Evolutionary conservation across 1,284 basidiomycete species (phyloP).

Genomic region (Cutaneotrichosporon spelunceum): DNA sequence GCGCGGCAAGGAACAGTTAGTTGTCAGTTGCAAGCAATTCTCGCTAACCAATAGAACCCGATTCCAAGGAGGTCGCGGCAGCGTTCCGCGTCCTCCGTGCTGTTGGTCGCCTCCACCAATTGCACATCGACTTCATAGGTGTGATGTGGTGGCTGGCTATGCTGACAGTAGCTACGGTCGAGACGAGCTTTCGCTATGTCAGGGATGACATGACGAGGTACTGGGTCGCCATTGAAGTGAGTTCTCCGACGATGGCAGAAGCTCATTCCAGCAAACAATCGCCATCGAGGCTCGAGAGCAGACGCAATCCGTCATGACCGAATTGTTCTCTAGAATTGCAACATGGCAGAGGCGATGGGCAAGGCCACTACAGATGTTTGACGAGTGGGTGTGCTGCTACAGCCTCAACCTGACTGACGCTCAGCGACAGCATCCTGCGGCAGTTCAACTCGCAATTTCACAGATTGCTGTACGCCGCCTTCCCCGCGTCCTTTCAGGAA

Average conservation of each 20-base stretch:
- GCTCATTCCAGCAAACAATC: constrained; percentile 9
- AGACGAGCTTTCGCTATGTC: constrained; percentile 38
- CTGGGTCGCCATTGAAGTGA: constrained; percentile 31
- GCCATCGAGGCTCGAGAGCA: constrained; percentile 12
- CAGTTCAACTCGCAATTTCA: constrained; percentile 39
- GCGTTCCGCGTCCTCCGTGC: constrained; percentile 28
- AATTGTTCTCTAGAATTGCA: constrained; percentile 41
- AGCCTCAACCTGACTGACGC: constrained; percentile 10
- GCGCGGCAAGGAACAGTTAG: constrained; percentile 3
- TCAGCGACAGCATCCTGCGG: constrained; percentile 28
- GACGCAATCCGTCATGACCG: constrained; percentile 26
- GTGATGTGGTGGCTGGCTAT: background rate
- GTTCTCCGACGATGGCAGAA: background rate
- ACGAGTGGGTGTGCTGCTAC: constrained; percentile 34
- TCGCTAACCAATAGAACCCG: constrained; percentile 14
- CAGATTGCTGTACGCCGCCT: constrained; percentile 42
- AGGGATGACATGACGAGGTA: constrained; percentile 33
- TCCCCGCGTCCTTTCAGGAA: constrained; percentile 40
- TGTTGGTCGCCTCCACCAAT: constrained; percentile 17
- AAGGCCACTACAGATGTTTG: constrained; percentile 34
- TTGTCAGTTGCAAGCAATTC: background rate
- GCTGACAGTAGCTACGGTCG: constrained; percentile 32
- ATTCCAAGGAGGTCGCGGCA: constrained; percentile 29
- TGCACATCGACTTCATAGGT: constrained; percentile 38
- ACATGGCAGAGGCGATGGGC: constrained; percentile 50